These are phyloP conservation scores for Tolypocladium nubicola DNA, from an alignment of 2,329 filamentous ascomycete genomes.

Conservation along the genomic window DNA sequence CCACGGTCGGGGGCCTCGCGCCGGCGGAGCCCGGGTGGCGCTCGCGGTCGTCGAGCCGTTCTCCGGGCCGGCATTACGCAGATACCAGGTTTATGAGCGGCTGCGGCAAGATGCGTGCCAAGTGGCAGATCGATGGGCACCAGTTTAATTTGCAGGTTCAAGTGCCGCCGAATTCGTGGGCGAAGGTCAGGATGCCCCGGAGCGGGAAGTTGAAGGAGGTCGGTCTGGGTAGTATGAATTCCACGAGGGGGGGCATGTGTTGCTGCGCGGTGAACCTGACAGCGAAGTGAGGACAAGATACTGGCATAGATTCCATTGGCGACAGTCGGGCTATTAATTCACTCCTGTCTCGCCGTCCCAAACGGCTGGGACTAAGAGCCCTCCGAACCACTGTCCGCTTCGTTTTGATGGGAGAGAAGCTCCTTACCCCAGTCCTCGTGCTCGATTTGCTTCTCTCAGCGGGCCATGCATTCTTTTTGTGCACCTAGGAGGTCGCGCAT, in stretches of 20 bases:
- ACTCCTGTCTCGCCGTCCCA: slow-evolving; percentile 8
- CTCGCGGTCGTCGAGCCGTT: no score
- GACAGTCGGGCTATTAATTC: slow-evolving; percentile 6
- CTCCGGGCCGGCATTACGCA: neutral
- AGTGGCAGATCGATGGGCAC: neutral
- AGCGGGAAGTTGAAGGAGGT: neutral
- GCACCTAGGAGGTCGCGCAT: neutral
- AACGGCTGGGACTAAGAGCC: neutral
- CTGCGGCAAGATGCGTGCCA: neutral
- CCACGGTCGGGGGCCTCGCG: neutral
- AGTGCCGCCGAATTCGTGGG: neutral
- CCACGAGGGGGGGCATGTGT: neutral
- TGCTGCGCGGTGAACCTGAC: neutral
- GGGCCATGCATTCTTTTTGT: neutral
- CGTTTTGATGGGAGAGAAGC: neutral
- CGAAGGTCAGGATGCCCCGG: neutral
- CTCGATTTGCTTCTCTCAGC: neutral
- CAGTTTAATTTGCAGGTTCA: neutral
- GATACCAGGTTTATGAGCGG: neutral
- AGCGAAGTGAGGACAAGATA: no score
- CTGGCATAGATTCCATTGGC: slow-evolving; percentile 2
- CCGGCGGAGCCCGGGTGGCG: neutral
- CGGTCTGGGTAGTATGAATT: neutral
- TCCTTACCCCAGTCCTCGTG: neutral
- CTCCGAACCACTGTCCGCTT: neutral